Percentiles rank a stretch among this genome's conserved stretches.
Conservation (phyloP, 352 stramenopile genomes). For the Chrysophaeum taylorii region DNA sequence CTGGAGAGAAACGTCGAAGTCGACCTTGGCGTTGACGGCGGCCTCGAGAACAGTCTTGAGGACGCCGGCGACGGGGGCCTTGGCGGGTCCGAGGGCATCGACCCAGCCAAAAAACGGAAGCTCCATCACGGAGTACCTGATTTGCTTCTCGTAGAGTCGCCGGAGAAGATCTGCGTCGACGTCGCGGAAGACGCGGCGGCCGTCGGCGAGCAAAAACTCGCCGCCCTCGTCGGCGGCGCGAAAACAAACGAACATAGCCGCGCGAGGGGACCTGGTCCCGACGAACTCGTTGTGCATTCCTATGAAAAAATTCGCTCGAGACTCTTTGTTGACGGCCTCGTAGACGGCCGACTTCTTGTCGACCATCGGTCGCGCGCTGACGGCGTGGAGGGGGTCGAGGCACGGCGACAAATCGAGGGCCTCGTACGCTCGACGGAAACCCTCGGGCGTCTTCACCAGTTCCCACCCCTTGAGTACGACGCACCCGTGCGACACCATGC, state of each 20-base stretch:
- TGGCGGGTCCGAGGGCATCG: slow-evolving; percentile 22
- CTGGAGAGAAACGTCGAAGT: slow-evolving; percentile 50
- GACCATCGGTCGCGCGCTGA: slow-evolving; percentile 48
- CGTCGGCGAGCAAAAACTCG: slow-evolving; percentile 55
- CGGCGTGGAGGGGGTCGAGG: slow-evolving; percentile 50
- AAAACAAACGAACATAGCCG: slow-evolving; percentile 59
- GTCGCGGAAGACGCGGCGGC: slow-evolving; percentile 48
- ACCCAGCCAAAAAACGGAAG: slow-evolving; percentile 59
- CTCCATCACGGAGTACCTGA: slow-evolving; percentile 59
- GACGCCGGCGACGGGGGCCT: background rate
- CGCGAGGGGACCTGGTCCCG: slow-evolving; percentile 45
- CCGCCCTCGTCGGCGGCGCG: slow-evolving; percentile 50
- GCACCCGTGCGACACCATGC: slow-evolving; percentile 42
- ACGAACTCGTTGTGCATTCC: slow-evolving; percentile 66
- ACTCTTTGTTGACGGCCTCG: slow-evolving; percentile 60
- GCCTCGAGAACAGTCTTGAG: background rate
- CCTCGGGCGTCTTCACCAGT: slow-evolving; percentile 51
- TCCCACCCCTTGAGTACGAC: slow-evolving; percentile 53
- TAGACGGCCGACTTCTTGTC: slow-evolving; percentile 54
- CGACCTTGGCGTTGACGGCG: slow-evolving; percentile 37
- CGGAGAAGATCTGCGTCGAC: slow-evolving; percentile 41
- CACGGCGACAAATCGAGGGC: slow-evolving; percentile 45
- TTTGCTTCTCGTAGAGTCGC: slow-evolving; percentile 47
- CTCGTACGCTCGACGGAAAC: slow-evolving; percentile 51
- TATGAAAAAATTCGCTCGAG: slow-evolving; percentile 59